phyloP scores from a whole-genome alignment of 352 stramenopile genomes.

The Hyaloperonospora brassicae region DNA sequence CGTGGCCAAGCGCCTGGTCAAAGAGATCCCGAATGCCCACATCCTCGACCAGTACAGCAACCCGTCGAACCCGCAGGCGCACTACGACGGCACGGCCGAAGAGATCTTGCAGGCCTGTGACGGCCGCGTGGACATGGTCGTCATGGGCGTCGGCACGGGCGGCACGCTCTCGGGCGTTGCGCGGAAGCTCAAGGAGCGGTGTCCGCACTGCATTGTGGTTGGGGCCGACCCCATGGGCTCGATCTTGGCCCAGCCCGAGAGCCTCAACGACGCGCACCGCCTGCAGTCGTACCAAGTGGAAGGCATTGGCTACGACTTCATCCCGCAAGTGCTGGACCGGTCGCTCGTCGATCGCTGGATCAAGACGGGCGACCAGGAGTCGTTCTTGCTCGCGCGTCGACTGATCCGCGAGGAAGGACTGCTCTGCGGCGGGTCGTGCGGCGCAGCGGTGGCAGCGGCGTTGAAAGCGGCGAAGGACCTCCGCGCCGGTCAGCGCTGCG shows the following conservation, averaged over 20 bases:
- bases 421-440: constrained; percentile 91
- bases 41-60: constrained; percentile 97
- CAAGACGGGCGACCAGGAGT: constrained; percentile 91
- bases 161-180: constrained; percentile 92
- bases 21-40: constrained; percentile 92
- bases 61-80: constrained; percentile 91
- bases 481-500: constrained; percentile 84
- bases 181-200: constrained; percentile 91
- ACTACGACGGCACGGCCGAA: constrained; percentile 93
- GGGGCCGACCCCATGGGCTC: constrained; percentile 88
- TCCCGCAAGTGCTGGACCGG: constrained; percentile 91
- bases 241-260: constrained; percentile 90
- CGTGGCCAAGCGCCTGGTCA: constrained; percentile 89
- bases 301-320: constrained; percentile 97
- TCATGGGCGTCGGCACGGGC: constrained; percentile 91
- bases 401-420: constrained; percentile 94
- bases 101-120: constrained; percentile 92
- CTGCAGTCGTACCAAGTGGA: constrained; percentile 92
- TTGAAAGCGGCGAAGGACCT: constrained; percentile 85
- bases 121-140: constrained; percentile 92
- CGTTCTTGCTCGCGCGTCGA: constrained; percentile 88
- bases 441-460: constrained; percentile 81
- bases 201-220: constrained; percentile 77
- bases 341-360: constrained; percentile 91
- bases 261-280: constrained; percentile 89